Conservation (phyloP, 106 monocot species). For the Dendrobium catenatum region DNA sequence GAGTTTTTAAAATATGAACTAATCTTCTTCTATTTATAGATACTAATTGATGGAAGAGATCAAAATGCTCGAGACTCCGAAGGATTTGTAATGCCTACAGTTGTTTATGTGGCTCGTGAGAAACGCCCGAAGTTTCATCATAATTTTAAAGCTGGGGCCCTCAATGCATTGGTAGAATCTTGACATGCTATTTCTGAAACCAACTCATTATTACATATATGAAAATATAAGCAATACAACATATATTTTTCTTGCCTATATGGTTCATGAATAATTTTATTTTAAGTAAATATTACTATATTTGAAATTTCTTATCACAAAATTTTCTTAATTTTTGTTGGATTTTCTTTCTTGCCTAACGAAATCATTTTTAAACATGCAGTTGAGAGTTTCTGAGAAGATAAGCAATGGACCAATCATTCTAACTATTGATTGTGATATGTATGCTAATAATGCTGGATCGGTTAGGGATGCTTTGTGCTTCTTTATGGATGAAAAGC, state of each 20-base stretch:
- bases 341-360: neutral
- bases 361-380: constrained; percentile 1
- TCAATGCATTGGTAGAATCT: constrained; percentile 53
- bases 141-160: constrained; percentile 78
- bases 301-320: neutral
- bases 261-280: neutral
- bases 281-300: too few relatives aligned
- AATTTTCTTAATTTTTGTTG: neutral
- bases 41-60: constrained; percentile 62
- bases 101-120: constrained; percentile 82
- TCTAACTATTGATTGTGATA: constrained; percentile 73
- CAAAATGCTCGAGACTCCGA: constrained; percentile 24
- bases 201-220: neutral
- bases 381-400: constrained; percentile 68
- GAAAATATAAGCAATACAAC: neutral
- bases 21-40: constrained; percentile 18
- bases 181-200: neutral
- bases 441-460: constrained; percentile 58
- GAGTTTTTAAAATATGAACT: too few relatives aligned
- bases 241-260: neutral
- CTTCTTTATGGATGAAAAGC: constrained; percentile 42
- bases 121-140: constrained; percentile 50
- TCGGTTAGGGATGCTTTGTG: constrained; percentile 43
- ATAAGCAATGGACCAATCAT: constrained; percentile 64
- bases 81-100: constrained; percentile 37